Base-by-base conservation (phyloP, 2,329 filamentous ascomycete species). In the Venturia oleaginea region DNA sequence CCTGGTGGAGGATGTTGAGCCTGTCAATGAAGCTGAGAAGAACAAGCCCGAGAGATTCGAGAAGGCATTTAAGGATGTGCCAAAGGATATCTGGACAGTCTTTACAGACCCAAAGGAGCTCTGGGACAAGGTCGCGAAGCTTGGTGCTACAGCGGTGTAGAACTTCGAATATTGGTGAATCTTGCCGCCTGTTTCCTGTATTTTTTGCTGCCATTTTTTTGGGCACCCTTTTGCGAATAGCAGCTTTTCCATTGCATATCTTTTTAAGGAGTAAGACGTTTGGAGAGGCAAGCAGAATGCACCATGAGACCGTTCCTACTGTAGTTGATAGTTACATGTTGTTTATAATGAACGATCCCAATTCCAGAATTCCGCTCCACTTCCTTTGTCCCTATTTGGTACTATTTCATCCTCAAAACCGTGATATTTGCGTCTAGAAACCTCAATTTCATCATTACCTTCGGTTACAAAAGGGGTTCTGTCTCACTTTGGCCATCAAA, bases 21-120 rank as follows among this genome's bases (percentile, higher is more conserved):
- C 88, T 38, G 89, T 93, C 75, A 80, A 87, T 40, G 84, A 88
- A 70, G 90, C 89, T 76, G 91, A 91, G 70, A 86, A 87, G 70
- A 81, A 81, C 64, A 66, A 66, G n/a, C 81, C 84, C 0, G 81
- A 85, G 68, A 81, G 94, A 37, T 97, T 97, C 70, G 86, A 92
- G 72, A 84, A 86, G 70, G 93, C 93, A 0, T 97, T 97, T 73
- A 80, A 87, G 68, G 86, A 81, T 48, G 80, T 97, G 10, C 90
- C 92, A 0, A 80, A 77, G 54, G 77, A 82, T 32, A 75, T 86
- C 0, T 97, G 93, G 92, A 84, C 87, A 71, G 86, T 96, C 0
- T 97, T 96, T 73, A 85, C 91, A 65, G 83, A 91, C 34, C 86
- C 93, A 0, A 77, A 80, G 46, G 90, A 96, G 76, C 68, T 88